Base-by-base conservation (phyloP, 352 stramenopile genomes). In the Globisporangium echinulatum region DNA sequence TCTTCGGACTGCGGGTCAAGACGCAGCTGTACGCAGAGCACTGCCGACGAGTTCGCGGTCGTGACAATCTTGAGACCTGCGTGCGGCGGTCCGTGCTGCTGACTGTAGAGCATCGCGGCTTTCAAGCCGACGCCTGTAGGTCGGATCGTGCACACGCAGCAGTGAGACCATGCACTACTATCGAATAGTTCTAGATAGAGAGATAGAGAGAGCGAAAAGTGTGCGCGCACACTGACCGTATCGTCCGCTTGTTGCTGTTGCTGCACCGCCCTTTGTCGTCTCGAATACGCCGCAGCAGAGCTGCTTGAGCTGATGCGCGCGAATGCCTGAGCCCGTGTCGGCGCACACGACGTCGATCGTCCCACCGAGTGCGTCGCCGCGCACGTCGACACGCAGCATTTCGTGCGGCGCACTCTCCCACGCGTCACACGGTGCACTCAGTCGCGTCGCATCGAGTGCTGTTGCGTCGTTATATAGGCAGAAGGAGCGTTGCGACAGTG, bases 221-320 rank as follows among this genome's bases (percentile, higher is more conserved):
- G 25, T 33, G 25, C 25, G 25, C 25, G 25, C 25, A 33, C 25
- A 33, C 25, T 33, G 25, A 64, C 84, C 84, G 50, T 88, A 90
- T 77, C 90, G 88, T 0, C 84, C 84, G 52, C 74, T 80, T 1
- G 65, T 78, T 39, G 59, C 47, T 13, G 10, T 15, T 19, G 46
- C 57, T 7, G 46, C n/a, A 9, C 6, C 17, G 2, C 42, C 36
- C 46, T 85, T 93, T 5, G 76, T 92, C 5, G 84, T 91, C 58
- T 83, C 80, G 39, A 94, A 94, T 6, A 73, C 72, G 1, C 72
- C 75, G 54, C 79, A 85, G 52, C 84, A 94, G 8, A 94, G 61
- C 58, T 82, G 48, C 38, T 72, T 74, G 17, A 94, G 69, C 50
- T 88, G 63, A 19, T 92, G 82, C 14, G 78, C 71, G 4, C 67